A percentile compares a stretch with the other conserved stretches of the same genome.
Conservation (phyloP, 2,329 filamentous ascomycete genomes). For the Epichloe amarillans region DNA sequence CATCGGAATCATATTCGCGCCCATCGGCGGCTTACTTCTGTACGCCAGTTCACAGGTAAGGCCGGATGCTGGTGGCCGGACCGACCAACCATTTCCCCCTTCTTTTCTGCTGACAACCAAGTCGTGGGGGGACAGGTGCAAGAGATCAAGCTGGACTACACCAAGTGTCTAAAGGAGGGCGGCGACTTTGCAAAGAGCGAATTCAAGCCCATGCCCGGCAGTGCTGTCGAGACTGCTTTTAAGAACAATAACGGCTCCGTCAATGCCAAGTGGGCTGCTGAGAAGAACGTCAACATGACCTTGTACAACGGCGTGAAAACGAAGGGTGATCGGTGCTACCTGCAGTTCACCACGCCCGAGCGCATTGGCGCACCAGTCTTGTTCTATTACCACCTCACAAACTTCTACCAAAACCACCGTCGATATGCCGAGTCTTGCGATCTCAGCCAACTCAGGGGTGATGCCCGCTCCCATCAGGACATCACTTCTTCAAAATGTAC, state of each 20-base stretch:
- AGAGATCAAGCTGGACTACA: conserved; percentile 86
- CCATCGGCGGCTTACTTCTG: conserved; percentile 75
- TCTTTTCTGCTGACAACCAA: background rate
- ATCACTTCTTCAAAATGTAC: conserved; percentile 62
- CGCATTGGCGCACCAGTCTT: conserved; percentile 69
- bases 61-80: background rate
- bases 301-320: conserved; percentile 24
- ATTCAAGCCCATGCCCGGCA: conserved; percentile 38
- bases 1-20: conserved; percentile 83
- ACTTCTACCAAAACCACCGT: conserved; percentile 98
- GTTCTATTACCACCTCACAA: conserved; percentile 89
- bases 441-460: conserved; percentile 65
- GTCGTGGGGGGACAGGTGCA: conserved; percentile 48
- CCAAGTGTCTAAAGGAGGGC: conserved; percentile 52
- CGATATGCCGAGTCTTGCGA: conserved; percentile 89
- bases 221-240: conserved; percentile 57
- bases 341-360: conserved; percentile 70
- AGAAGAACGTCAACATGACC: conserved; percentile 25
- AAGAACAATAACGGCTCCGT: conserved; percentile 35
- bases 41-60: conserved; percentile 71
- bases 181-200: conserved; percentile 21
- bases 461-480: conserved; percentile 41
- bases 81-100: background rate
- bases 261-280: conserved; percentile 29
- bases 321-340: conserved; percentile 46